Conservation (phyloP, 306 rosid species). For the Medicago ruthenica region DNA sequence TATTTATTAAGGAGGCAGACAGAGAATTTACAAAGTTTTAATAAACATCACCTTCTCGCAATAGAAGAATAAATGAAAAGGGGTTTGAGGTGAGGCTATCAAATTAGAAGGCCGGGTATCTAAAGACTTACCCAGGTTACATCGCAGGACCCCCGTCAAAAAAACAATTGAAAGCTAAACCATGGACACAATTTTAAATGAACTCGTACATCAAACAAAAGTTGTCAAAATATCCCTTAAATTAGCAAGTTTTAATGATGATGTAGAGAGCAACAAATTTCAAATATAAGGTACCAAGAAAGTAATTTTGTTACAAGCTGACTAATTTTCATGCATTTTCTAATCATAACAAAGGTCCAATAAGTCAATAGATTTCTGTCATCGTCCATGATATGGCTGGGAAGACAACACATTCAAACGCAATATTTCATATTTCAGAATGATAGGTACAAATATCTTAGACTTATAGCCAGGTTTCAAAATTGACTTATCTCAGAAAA, state of each 20-base stretch:
- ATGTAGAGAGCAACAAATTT: neutral
- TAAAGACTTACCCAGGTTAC: neutral
- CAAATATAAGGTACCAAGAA: neutral
- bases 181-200: neutral
- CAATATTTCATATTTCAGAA: slow-evolving; percentile 5
- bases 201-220: slow-evolving; percentile 12
- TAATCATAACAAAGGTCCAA: slow-evolving; percentile 3
- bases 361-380: slow-evolving; percentile 2
- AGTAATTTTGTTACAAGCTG: slow-evolving; percentile 8
- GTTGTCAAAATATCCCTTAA: neutral
- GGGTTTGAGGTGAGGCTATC: neutral
- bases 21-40: neutral
- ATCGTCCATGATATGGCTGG: neutral
- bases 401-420: slow-evolving; percentile 18
- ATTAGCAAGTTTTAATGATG: neutral
- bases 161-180: neutral
- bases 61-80: neutral
- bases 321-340: neutral
- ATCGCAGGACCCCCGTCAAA: too few relatives aligned
- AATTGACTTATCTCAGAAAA: slow-evolving; percentile 3
- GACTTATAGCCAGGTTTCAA: neutral
- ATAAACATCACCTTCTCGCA: neutral
- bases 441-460: slow-evolving; percentile 9
- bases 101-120: neutral
- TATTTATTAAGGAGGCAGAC: neutral